Conservation (phyloP, 108 stramenopile genomes). For the Pseudonitzschia delicatissima region DNA sequence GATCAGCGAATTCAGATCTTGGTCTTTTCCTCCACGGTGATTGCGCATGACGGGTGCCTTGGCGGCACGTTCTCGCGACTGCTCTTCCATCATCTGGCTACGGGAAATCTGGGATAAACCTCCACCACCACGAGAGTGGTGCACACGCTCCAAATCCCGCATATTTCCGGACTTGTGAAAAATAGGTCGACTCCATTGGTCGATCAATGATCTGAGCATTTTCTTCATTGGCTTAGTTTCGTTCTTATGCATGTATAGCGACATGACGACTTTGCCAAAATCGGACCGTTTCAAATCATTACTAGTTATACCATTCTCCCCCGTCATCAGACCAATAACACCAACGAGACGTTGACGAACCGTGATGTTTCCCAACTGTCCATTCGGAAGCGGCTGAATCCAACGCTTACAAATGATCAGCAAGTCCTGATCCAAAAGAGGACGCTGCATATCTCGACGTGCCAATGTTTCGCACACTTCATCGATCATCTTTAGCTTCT, state of each 20-base stretch:
- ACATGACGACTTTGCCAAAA: constrained; percentile 85
- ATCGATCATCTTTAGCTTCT: constrained; percentile 69
- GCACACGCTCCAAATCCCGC: constrained; percentile 73
- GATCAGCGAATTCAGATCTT: constrained; percentile 40
- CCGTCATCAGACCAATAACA: constrained; percentile 63
- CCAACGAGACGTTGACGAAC: constrained; percentile 69
- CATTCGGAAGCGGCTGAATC: constrained; percentile 85
- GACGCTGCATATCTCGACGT: constrained; percentile 60
- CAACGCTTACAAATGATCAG: constrained; percentile 63
- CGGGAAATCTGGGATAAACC: constrained; percentile 55
- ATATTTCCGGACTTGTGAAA: constrained; percentile 91
- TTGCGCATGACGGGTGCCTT: constrained; percentile 7
- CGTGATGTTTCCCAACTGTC: constrained; percentile 81
- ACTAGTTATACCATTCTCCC: constrained; percentile 68
- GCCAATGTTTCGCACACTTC: constrained; percentile 70
- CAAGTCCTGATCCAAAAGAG: constrained; percentile 76
- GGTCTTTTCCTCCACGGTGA: constrained; percentile 33
- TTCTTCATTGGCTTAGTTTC: constrained; percentile 85
- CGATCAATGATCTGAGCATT: constrained; percentile 63
- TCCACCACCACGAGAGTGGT: constrained; percentile 45
- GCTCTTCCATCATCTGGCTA: constrained; percentile 27
- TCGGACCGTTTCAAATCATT: constrained; percentile 75
- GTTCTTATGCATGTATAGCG: constrained; percentile 74
- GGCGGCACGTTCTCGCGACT: constrained; percentile 6
- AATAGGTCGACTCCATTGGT: constrained; percentile 90